A percentile compares a stretch with the other conserved stretches of the same genome.
These are phyloP conservation scores for Xylaria arbuscula DNA, from an alignment of 2,329 filamentous ascomycete genomes.

Conservation along the genomic window DNA sequence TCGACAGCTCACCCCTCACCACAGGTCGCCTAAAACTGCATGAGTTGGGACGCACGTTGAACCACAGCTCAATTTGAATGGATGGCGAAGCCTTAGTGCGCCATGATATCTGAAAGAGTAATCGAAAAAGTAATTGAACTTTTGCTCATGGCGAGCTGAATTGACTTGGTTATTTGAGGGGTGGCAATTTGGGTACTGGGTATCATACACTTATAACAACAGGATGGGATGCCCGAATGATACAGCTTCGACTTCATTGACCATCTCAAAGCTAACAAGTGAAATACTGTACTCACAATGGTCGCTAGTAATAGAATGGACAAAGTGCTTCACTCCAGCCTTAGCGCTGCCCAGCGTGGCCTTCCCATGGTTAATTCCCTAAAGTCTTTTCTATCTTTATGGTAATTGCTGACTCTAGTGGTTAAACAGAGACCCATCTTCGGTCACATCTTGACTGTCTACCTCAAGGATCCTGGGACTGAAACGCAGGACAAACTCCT, in stretches of 20 bases:
- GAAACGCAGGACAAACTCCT: conserved; percentile 15
- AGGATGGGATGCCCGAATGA: background rate
- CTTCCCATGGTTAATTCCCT: too few species aligned
- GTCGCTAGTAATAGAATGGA: conserved; percentile 28
- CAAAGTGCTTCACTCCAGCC: conserved; percentile 16
- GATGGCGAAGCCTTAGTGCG: conserved; percentile 7
- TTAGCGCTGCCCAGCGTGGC: conserved; percentile 31
- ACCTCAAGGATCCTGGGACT: conserved; percentile 22
- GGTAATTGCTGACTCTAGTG: too few species aligned
- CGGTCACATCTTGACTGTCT: conserved; percentile 34
- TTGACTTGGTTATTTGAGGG: background rate
- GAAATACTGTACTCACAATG: background rate
- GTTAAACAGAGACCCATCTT: conserved; percentile 32
- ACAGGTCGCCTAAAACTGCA: background rate
- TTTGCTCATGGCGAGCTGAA: conserved; percentile 22
- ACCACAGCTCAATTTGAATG: conserved; percentile 8
- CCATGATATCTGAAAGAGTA: background rate
- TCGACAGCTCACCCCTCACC: conserved; percentile 9
- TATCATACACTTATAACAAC: conserved; percentile 10
- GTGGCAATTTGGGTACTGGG: background rate
- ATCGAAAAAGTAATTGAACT: background rate
- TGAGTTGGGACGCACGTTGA: conserved; percentile 15
- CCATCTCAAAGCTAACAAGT: background rate
- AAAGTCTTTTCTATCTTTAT: too few species aligned
- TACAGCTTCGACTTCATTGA: background rate